Evolutionary conservation across 257 asterid species (phyloP).

Genomic region (Rhazya stricta): DNA sequence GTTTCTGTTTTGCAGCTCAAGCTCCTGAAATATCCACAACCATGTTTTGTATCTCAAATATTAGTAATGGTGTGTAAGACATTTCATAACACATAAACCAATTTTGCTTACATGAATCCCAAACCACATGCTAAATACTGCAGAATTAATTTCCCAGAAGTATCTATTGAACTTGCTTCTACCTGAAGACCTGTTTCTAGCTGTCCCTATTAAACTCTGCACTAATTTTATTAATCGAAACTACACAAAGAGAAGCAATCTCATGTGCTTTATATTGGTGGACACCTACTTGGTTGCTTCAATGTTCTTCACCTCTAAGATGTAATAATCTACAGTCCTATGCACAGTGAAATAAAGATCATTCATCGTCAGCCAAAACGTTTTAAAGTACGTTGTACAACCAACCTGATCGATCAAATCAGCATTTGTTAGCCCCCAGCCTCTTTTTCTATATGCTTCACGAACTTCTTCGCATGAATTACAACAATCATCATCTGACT

Average conservation of each 20-base stretch:
- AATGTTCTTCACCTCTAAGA: not conserved
- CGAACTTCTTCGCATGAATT: slow-evolving; percentile 99
- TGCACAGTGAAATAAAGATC: not conserved
- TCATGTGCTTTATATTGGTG: not conserved
- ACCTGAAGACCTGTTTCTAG: not conserved
- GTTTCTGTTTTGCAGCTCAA: not conserved
- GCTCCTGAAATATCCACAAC: not conserved
- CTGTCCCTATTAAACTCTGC: not conserved
- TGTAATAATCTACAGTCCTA: not conserved
- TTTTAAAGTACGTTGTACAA: not conserved
- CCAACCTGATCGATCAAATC: slow-evolving; percentile 92
- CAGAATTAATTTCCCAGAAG: not conserved
- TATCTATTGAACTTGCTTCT: not conserved
- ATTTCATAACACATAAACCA: not conserved
- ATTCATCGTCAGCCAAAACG: not conserved
- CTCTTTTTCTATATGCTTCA: slow-evolving; percentile 87
- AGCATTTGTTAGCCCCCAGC: slow-evolving; percentile 83
- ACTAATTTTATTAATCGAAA: not conserved
- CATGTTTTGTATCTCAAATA: not conserved
- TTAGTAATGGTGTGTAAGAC: not conserved
- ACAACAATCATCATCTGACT: slow-evolving; percentile 90
- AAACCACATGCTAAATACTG: not conserved
- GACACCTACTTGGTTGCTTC: not conserved
- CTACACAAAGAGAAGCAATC: not conserved
- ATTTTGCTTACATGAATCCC: not conserved